Percentiles rank a stretch among this genome's conserved stretches.
phyloP scores from a whole-genome alignment of 768 basidiomycete genomes.

The Cystobasidium onofrii region DNA sequence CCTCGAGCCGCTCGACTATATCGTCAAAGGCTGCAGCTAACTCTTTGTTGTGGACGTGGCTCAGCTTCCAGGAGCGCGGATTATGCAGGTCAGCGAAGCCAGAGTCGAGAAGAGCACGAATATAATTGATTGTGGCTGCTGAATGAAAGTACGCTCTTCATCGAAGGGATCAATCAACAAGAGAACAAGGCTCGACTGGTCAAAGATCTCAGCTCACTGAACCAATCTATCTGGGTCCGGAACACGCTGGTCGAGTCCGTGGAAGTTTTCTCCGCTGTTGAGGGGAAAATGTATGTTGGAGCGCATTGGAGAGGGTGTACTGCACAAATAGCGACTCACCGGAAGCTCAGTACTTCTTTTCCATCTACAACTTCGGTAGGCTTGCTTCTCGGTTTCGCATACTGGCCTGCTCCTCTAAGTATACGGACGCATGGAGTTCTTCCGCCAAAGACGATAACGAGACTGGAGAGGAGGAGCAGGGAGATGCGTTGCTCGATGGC shows the following conservation, averaged over 20 bases:
- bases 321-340: too few relatives aligned
- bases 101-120: slow-evolving; percentile 76
- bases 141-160: slow-evolving; percentile 91
- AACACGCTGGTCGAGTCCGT: slow-evolving; percentile 70
- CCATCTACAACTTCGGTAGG: slow-evolving; percentile 68
- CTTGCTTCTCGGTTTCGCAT: slow-evolving; percentile 82
- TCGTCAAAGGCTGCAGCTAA: slow-evolving; percentile 67
- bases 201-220: slow-evolving; percentile 50
- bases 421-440: slow-evolving; percentile 75
- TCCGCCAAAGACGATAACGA: slow-evolving; percentile 81
- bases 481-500: slow-evolving; percentile 82
- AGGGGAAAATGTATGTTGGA: too few relatives aligned
- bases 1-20: slow-evolving; percentile 72
- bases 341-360: slow-evolving; percentile 72
- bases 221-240: slow-evolving; percentile 86
- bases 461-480: slow-evolving; percentile 84
- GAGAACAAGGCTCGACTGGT: too few relatives aligned
- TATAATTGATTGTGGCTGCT: slow-evolving; percentile 80
- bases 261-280: slow-evolving; percentile 92
- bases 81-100: slow-evolving; percentile 60
- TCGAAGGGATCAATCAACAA: too few relatives aligned
- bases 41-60: slow-evolving; percentile 75
- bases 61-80: slow-evolving; percentile 82
- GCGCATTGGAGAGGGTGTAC: too few relatives aligned
- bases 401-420: slow-evolving; percentile 82